Percentiles rank a stretch among this genome's conserved stretches.
These are phyloP conservation scores for Chlamydomonas schloesseri DNA, from an alignment of 139 green algal species.

Conservation along the genomic window DNA sequence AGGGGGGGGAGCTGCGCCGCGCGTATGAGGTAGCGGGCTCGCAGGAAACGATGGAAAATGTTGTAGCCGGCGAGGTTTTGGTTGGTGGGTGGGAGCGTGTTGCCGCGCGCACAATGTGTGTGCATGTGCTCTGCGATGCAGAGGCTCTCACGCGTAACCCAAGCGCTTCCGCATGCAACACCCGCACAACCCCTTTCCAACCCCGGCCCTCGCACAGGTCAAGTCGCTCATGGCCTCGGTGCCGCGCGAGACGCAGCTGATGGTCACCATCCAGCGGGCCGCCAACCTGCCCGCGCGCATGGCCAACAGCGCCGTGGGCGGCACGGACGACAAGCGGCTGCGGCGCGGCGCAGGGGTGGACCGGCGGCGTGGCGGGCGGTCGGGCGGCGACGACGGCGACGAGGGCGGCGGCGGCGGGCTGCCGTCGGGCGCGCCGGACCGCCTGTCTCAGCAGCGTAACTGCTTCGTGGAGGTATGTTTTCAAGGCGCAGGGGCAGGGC, in stretches of 20 bases:
- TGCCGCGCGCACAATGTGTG: no score
- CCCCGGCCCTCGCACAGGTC: constrained; percentile 34
- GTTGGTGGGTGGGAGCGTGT: no score
- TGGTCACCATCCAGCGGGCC: constrained; percentile 68
- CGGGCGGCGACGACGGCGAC: not conserved
- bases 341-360: not conserved
- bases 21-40: no score
- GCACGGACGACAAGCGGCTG: not conserved
- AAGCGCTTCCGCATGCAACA: no score
- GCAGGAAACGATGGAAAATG: no score
- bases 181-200: no score
- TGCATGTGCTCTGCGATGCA: no score
- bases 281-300: constrained; percentile 60
- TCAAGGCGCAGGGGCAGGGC: no score
- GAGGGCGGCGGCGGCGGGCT: not conserved
- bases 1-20: not conserved
- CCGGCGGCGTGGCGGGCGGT: not conserved
- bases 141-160: no score
- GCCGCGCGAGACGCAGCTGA: constrained; percentile 61
- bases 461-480: constrained; percentile 68
- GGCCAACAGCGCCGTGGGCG: not conserved
- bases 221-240: constrained; percentile 54
- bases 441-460: constrained; percentile 17
- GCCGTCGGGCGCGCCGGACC: not conserved
- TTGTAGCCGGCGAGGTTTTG: no score